Evolutionary conservation across 768 basidiomycete species (phyloP).

Genomic region (Multifurca ochricompacta): DNA sequence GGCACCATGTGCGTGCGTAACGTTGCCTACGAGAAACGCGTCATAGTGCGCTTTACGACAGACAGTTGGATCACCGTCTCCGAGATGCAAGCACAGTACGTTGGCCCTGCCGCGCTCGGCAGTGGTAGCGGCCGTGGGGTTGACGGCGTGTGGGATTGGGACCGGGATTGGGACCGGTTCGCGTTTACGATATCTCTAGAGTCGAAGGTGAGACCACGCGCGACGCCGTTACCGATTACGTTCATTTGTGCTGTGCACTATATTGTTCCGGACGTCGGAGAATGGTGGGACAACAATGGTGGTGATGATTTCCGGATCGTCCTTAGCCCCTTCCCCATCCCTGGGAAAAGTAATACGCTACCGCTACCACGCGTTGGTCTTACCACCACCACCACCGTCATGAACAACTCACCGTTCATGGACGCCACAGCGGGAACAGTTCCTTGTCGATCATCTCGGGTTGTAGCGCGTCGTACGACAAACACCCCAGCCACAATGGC

Average conservation of each 20-base stretch:
- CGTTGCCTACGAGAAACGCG: constrained; percentile 40
- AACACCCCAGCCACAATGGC: neutral
- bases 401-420: too few species aligned
- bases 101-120: neutral
- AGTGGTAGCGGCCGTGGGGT: too few species aligned
- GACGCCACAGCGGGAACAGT: too few species aligned
- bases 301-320: neutral
- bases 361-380: too few species aligned
- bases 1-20: constrained; percentile 40
- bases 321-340: too few species aligned
- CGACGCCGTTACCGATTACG: neutral
- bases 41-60: constrained; percentile 41
- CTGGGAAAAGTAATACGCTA: too few species aligned
- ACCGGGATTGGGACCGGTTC: constrained; percentile 4
- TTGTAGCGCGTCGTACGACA: neutral
- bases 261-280: neutral
- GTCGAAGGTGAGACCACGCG: neutral
- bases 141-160: too few species aligned
- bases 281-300: constrained; percentile 18
- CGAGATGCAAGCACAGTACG: constrained; percentile 29
- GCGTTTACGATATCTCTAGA: constrained; percentile 4
- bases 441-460: too few species aligned
- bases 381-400: too few species aligned
- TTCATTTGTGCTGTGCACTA: constrained; percentile 1
- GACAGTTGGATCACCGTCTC: constrained; percentile 47